Evolutionary conservation across 805 yeast species (phyloP).

Genomic region (Candida ulmi): DNA sequence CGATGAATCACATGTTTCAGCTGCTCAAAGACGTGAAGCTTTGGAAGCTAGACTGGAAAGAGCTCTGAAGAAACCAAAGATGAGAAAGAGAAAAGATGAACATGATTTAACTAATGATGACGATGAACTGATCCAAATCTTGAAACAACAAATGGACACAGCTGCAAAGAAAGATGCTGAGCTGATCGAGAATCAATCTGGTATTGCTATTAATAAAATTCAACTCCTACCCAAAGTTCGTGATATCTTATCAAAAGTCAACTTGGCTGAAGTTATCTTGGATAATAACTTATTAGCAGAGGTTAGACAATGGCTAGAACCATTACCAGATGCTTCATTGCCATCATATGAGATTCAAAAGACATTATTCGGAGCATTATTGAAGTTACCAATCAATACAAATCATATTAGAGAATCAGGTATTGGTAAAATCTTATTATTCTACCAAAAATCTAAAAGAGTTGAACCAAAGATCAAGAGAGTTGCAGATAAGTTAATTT

Average conservation of each 20-base stretch:
- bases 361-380: slow-evolving; percentile 69
- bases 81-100: slow-evolving; percentile 70
- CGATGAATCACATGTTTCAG: slow-evolving; percentile 17
- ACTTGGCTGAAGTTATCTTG: slow-evolving; percentile 83
- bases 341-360: slow-evolving; percentile 98
- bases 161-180: slow-evolving; percentile 76
- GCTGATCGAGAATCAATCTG: slow-evolving; percentile 37
- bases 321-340: slow-evolving; percentile 93
- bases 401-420: slow-evolving; percentile 94
- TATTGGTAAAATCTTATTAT: slow-evolving; percentile 87
- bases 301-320: slow-evolving; percentile 95
- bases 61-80: slow-evolving; percentile 60
- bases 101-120: slow-evolving; percentile 93
- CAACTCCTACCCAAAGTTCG: slow-evolving; percentile 75
- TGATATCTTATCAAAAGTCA: slow-evolving; percentile 70
- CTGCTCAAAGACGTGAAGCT: slow-evolving; percentile 55
- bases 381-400: slow-evolving; percentile 85
- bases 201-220: slow-evolving; percentile 57
- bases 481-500: slow-evolving; percentile 83
- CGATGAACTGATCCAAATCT: slow-evolving; percentile 78
- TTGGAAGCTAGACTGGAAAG: slow-evolving; percentile 79
- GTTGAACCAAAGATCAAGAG: slow-evolving; percentile 86
- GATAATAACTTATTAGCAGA: slow-evolving; percentile 93
- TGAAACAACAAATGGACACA: slow-evolving; percentile 85
- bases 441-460: slow-evolving; percentile 84